phyloP scores from a whole-genome alignment of 2,329 filamentous ascomycete species.

The Fusarium foetens region DNA sequence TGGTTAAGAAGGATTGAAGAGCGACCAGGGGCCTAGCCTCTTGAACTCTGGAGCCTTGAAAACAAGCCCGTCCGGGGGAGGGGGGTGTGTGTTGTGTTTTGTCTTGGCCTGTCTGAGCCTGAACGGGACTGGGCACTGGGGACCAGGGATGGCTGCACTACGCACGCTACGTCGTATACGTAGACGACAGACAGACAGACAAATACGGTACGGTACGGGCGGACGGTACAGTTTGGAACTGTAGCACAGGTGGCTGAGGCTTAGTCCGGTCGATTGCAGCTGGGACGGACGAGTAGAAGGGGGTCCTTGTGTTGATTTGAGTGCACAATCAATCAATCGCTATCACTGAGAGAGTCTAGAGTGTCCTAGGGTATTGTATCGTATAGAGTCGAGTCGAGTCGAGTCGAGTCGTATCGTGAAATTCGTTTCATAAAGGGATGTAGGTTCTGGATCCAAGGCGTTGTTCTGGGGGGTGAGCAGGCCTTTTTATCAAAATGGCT shows the following conservation, averaged over 20 bases:
- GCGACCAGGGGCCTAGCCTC: slow-evolving; percentile 26
- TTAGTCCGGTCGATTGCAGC: slow-evolving; percentile 40
- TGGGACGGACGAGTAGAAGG: slow-evolving; percentile 3
- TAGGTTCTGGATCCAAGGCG: slow-evolving; percentile 9
- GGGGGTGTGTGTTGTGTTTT: slow-evolving; percentile 8
- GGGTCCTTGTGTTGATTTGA: background rate
- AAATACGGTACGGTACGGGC: background rate
- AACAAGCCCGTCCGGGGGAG: slow-evolving; percentile 23
- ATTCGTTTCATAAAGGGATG: background rate
- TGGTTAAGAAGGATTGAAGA: slow-evolving; percentile 29
- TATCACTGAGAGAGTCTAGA: slow-evolving; percentile 8
- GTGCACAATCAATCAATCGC: background rate
- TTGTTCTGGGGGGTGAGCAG: slow-evolving; percentile 1
- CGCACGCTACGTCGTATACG: background rate
- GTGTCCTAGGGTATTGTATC: background rate
- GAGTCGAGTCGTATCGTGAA: background rate
- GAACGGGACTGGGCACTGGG: slow-evolving; percentile 4
- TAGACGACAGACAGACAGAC: background rate
- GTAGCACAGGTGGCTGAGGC: slow-evolving; percentile 41
- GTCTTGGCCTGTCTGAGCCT: background rate
- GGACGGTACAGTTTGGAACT: slow-evolving; percentile 6
- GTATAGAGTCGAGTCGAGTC: background rate
- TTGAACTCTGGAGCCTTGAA: slow-evolving; percentile 37
- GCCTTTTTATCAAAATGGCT: slow-evolving; percentile 26
- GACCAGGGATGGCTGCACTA: background rate